Base-by-base conservation (phyloP, 352 stramenopile species). In the Pythium grandisporangium region DNA sequence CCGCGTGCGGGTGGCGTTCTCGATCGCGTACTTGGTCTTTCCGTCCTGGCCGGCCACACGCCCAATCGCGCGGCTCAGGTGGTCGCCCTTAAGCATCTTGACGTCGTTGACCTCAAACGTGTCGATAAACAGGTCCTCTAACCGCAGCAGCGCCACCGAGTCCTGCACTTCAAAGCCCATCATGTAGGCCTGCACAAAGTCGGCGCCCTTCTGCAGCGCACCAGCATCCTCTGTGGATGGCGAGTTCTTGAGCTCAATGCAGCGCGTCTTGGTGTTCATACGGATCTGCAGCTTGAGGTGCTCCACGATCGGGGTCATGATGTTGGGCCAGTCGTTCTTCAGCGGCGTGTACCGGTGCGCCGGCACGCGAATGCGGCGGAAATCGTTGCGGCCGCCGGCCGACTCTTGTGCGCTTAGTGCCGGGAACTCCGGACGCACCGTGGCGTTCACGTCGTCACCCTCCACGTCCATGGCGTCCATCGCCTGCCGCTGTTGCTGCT, bases 141-240 rank as follows among this genome's bases (percentile, higher is more conserved):
- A 79, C 65, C 97, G 88, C 51, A 99, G 70, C 40, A 99, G 66
- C 19, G 97, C 97, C 20, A 99, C 90, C 0, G 91, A 89, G 51
- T 98, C 92, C 59, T 97, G 83, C 27, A 99, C 93, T 50, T 99
- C 96, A 52, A 99, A 99, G 37, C 97, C 97, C 74, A 99, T 93
- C 93, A 99, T 98, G 65, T 99, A 99, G 22, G 96, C 96, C 54
- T 95, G 83, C 24, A 99, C 86, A 55, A 99, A 99, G 74, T 98
- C 95, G 0, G 89, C 88, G 21, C 80, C 94, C 56, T 99, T 99
- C 66, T 99, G 96, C 29, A 99, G 64, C 26, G 93, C 86, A 21
- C 90, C 94, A 5, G 81, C 63, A 58, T 99, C 95, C 25, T 92
- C 68, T 21, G 96, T 99, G 51, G 96, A 75, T 34, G 76, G 63